These are phyloP conservation scores for Vitis cinerea DNA, from an alignment of 164 flowering plant species.

Conservation along the genomic window DNA sequence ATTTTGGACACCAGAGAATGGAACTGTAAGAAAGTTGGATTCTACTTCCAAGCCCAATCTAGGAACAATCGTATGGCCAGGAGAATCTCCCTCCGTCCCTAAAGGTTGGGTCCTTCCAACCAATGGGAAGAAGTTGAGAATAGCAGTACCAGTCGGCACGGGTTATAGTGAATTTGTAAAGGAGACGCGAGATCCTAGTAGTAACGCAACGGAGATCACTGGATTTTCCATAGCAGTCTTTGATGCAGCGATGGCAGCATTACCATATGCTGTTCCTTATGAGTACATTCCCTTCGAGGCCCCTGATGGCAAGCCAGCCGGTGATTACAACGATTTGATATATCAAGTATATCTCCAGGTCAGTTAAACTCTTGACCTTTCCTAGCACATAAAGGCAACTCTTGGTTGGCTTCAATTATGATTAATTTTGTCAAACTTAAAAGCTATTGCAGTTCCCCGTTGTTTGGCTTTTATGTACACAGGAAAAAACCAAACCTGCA, in stretches of 20 bases:
- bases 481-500: no score
- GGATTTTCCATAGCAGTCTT: slow-evolving; percentile 45
- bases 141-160: slow-evolving; percentile 34
- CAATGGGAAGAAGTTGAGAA: slow-evolving; percentile 23
- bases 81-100: slow-evolving; percentile 22
- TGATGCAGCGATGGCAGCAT: slow-evolving; percentile 8
- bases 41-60: not conserved
- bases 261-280: slow-evolving; percentile 11
- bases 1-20: slow-evolving; percentile 31
- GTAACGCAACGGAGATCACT: not conserved
- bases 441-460: no score
- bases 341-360: slow-evolving; percentile 6
- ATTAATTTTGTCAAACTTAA: no score
- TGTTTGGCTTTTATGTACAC: no score
- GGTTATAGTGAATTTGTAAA: slow-evolving; percentile 34
- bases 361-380: no score
- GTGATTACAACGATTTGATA: slow-evolving; percentile 10
- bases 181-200: slow-evolving; percentile 8
- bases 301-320: not conserved
- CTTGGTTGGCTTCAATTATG: no score
- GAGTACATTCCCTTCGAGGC: slow-evolving; percentile 8
- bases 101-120: slow-evolving; percentile 34
- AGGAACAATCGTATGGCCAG: slow-evolving; percentile 35
- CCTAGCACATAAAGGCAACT: no score
- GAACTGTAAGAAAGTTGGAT: slow-evolving; percentile 5